phyloP scores from a whole-genome alignment of 495 filamentous ascomycete species.

The Elaphomyces granulatus region DNA sequence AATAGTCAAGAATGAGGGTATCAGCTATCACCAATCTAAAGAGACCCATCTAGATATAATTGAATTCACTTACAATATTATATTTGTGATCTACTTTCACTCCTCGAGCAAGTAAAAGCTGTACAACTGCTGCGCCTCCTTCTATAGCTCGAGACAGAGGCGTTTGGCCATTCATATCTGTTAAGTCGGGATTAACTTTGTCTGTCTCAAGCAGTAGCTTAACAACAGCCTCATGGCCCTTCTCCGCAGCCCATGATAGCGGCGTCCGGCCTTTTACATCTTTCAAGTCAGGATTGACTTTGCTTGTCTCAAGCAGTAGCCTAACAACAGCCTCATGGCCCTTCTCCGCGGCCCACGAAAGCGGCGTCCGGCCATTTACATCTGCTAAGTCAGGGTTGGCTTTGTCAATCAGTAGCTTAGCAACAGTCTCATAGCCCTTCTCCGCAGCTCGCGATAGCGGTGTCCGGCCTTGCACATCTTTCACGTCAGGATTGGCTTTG shows the following conservation, averaged over 20 bases:
- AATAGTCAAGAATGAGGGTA: neutral
- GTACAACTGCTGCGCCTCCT: neutral
- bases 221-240: constrained; percentile 12
- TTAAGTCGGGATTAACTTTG: neutral
- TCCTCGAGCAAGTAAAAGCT: neutral
- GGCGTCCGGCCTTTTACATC: constrained; percentile 23
- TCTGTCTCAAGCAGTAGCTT: constrained; percentile 12
- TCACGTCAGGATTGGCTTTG: constrained; percentile 9
- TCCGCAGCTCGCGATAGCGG: constrained; percentile 13
- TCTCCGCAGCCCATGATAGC: constrained; percentile 19
- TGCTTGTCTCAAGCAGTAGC: constrained; percentile 13
- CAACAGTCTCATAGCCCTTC: constrained; percentile 11
- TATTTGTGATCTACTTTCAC: neutral
- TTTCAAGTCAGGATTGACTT: constrained; percentile 14
- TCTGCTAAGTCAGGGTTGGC: constrained; percentile 7
- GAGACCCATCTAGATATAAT: neutral
- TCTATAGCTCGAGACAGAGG: neutral
- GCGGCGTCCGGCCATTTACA: constrained; percentile 17
- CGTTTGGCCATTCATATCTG: neutral
- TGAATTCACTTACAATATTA: neutral
- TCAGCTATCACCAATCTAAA: neutral
- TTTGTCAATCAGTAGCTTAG: constrained; percentile 11
- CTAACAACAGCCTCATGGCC: constrained; percentile 22
- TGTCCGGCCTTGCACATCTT: constrained; percentile 11
- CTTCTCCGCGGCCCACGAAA: constrained; percentile 23